These are phyloP conservation scores for Phytophthora uliginosa DNA, from an alignment of 352 stramenopile species.

Conservation along the genomic window DNA sequence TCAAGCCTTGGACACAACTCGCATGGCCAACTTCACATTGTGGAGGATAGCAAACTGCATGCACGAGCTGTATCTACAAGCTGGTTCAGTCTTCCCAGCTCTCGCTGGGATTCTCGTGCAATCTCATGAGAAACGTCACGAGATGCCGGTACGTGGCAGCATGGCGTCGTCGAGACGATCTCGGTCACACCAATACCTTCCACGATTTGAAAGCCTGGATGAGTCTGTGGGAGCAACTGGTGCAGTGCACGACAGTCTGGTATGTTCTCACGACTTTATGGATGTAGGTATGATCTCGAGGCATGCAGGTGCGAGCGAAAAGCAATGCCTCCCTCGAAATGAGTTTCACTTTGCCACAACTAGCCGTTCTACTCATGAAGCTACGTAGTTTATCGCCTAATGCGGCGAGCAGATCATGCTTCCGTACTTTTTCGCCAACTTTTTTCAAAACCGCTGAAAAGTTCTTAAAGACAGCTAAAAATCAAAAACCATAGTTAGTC, in stretches of 20 bases:
- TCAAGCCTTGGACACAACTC: not conserved
- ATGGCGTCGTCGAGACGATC: slow-evolving; percentile 12
- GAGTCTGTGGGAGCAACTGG: slow-evolving; percentile 20
- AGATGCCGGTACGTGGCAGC: not conserved
- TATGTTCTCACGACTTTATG: slow-evolving; percentile 3
- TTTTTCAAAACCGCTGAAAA: too few species aligned
- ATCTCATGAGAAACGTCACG: slow-evolving; percentile 3
- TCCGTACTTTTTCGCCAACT: too few species aligned
- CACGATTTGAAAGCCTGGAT: slow-evolving; percentile 2
- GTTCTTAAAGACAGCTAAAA: too few species aligned
- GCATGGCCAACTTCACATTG: slow-evolving; percentile 5
- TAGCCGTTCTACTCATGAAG: too few species aligned
- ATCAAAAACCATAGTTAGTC: too few species aligned
- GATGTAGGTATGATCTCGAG: too few species aligned
- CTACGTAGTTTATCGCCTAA: too few species aligned
- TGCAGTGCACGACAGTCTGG: slow-evolving; percentile 19
- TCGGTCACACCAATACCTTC: slow-evolving; percentile 22
- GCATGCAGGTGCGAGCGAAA: not conserved
- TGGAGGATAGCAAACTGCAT: not conserved
- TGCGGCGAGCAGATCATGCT: too few species aligned
- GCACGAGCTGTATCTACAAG: slow-evolving; percentile 2
- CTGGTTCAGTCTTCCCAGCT: slow-evolving; percentile 8
- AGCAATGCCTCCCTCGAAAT: too few species aligned
- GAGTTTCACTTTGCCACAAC: too few species aligned
- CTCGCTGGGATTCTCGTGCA: not conserved